phyloP scores from a whole-genome alignment of 108 stramenopile species.

The Schizochytrium sp. region DNA sequence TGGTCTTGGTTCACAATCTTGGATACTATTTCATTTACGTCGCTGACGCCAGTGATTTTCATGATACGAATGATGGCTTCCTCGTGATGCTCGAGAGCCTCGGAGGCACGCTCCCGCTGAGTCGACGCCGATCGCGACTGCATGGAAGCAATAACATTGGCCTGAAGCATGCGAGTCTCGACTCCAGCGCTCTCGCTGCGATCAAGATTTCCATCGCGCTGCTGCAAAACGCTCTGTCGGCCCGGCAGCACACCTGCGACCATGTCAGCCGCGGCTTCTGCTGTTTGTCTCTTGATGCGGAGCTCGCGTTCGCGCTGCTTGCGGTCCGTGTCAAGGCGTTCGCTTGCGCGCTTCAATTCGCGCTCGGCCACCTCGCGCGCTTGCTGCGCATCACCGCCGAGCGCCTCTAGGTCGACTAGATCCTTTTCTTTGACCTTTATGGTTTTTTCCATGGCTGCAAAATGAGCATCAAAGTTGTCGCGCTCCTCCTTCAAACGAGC shows the following conservation, averaged over 20 bases:
- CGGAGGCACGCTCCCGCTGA: conserved; percentile 18
- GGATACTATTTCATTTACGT: conserved; percentile 72
- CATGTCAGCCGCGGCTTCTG: conserved; percentile 38
- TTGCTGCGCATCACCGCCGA: conserved; percentile 71
- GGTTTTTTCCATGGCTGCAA: conserved; percentile 66
- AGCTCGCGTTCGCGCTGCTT: background rate
- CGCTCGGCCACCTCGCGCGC: conserved; percentile 64
- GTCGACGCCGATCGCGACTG: background rate
- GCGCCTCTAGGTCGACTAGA: conserved; percentile 61
- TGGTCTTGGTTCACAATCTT: conserved; percentile 66
- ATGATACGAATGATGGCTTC: conserved; percentile 65
- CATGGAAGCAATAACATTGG: background rate
- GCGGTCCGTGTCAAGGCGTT: background rate
- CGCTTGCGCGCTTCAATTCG: conserved; percentile 56
- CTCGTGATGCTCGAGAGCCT: conserved; percentile 56
- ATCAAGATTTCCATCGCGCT: too few relatives aligned
- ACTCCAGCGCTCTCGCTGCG: too few relatives aligned
- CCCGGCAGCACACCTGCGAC: background rate
- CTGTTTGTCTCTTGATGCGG: background rate
- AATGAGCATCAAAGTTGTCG: conserved; percentile 70
- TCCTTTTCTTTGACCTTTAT: conserved; percentile 63
- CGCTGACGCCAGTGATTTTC: conserved; percentile 68
- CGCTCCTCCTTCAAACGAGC: conserved; percentile 71
- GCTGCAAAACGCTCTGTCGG: too few relatives aligned
- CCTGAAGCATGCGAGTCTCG: background rate